These are phyloP conservation scores for Plasmodium blacklocki DNA, from an alignment of 169 alveolate genomes.

Conservation along the genomic window DNA sequence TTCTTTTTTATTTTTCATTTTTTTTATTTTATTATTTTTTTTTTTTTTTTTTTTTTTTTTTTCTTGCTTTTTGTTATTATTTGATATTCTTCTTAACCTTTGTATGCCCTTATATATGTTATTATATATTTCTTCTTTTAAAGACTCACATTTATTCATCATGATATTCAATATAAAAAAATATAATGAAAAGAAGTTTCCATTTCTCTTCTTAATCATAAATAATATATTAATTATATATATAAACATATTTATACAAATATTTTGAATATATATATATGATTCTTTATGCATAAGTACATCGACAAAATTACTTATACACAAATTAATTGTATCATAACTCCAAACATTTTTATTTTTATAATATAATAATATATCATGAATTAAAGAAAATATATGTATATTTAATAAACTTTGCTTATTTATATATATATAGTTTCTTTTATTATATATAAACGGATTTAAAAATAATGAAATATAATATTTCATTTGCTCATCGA, in stretches of 20 bases:
- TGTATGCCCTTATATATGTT: neutral
- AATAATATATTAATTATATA: constrained; percentile 34
- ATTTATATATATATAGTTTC: neutral
- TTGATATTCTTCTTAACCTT: no score
- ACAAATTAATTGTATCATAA: constrained; percentile 32
- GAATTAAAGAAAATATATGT: constrained; percentile 32
- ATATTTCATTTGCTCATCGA: constrained; percentile 48
- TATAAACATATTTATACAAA: constrained; percentile 43
- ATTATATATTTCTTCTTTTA: constrained; percentile 38
- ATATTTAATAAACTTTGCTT: constrained; percentile 16
- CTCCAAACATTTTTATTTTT: constrained; percentile 64
- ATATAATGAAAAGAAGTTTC: constrained; percentile 25
- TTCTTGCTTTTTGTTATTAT: no score
- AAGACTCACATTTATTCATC: constrained; percentile 51
- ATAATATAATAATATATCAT: constrained; percentile 61
- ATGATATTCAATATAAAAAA: constrained; percentile 48
- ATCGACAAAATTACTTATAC: constrained; percentile 32
- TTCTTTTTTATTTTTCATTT: no score
- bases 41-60: neutral
- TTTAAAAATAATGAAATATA: constrained; percentile 33
- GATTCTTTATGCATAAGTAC: constrained; percentile 27
- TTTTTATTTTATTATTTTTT: no score
- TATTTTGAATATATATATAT: constrained; percentile 55
- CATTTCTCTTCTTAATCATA: constrained; percentile 32
- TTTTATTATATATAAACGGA: constrained; percentile 27